Percentiles rank a stretch among this genome's conserved stretches.
Conservation (phyloP, 169 alveolate species). For the Cardiosporidium cionae region DNA sequence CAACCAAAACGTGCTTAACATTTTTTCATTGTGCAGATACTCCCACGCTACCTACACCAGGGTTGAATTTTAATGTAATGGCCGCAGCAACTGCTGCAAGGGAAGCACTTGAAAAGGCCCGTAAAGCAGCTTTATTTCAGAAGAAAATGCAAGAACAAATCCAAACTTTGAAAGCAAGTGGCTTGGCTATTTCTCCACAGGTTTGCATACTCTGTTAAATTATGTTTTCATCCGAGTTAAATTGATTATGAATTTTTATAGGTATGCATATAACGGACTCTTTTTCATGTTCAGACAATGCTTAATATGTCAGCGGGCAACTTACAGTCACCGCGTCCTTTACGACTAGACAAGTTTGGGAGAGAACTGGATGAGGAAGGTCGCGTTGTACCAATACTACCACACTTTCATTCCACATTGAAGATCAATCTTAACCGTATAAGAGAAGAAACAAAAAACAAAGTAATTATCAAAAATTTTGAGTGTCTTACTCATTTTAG, state of each 20-base stretch:
- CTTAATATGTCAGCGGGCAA: not conserved
- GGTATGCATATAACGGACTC: not conserved
- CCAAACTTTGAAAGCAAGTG: not conserved
- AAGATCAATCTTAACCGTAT: constrained; percentile 2
- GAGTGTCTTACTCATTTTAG: too few species aligned
- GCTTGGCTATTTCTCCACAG: not conserved
- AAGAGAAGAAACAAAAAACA: not conserved
- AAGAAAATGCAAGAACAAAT: constrained; percentile 17
- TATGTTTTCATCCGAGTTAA: not conserved
- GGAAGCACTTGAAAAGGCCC: constrained; percentile 17
- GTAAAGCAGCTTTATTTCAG: constrained; percentile 14
- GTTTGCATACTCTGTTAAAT: not conserved
- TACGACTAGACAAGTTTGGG: constrained; percentile 20
- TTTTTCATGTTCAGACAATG: not conserved
- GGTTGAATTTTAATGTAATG: not conserved
- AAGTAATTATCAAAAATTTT: too few species aligned
- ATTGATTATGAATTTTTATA: not conserved
- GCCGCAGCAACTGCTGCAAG: constrained; percentile 16
- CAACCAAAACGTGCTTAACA: too few species aligned
- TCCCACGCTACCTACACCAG: too few species aligned
- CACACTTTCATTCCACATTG: not conserved
- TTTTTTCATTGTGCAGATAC: too few species aligned
- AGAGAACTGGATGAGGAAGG: constrained; percentile 28
- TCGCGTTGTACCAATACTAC: constrained; percentile 7
- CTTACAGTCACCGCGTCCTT: constrained; percentile 1